Percentiles rank a stretch among this genome's conserved stretches.
Conservation (phyloP, 2,329 filamentous ascomycete species). For the Cladosporium oxysporum region DNA sequence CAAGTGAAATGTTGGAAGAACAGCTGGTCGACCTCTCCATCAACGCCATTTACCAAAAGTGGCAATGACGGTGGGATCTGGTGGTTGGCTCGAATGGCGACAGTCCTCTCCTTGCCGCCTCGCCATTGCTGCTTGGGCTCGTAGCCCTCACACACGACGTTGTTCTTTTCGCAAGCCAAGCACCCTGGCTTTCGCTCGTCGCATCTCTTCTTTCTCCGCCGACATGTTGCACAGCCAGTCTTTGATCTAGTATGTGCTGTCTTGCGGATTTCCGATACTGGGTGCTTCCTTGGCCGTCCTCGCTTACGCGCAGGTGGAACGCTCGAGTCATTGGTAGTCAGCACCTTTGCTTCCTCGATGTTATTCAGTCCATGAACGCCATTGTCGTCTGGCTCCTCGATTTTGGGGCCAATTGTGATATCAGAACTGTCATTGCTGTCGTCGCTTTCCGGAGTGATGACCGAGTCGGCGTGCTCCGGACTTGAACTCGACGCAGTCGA, state of each 20-base stretch:
- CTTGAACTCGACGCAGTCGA: constrained; percentile 24
- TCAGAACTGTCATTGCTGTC: constrained; percentile 34
- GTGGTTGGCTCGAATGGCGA: constrained; percentile 27
- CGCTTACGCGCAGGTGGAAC: constrained; percentile 51
- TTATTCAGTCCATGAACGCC: constrained; percentile 40
- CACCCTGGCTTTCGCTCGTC: constrained; percentile 54
- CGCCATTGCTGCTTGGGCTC: constrained; percentile 85
- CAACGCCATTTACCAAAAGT: constrained; percentile 74
- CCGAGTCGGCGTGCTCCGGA: constrained; percentile 25
- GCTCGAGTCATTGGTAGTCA: constrained; percentile 36
- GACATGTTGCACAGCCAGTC: constrained; percentile 60
- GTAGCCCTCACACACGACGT: constrained; percentile 87
- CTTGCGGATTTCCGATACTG: constrained; percentile 64
- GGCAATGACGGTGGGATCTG: constrained; percentile 52
- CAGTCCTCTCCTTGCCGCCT: constrained; percentile 69
- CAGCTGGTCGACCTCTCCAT: constrained; percentile 74
- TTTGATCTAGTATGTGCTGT: constrained; percentile 71
- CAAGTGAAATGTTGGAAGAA: constrained; percentile 83
- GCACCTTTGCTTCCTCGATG: constrained; percentile 30
- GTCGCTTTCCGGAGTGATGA: constrained; percentile 29
- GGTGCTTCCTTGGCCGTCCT: constrained; percentile 81
- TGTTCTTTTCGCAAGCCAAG: constrained; percentile 90
- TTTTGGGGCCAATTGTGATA: constrained; percentile 50
- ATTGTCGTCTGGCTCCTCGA: constrained; percentile 56
- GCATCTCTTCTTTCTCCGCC: constrained; percentile 63